These are phyloP conservation scores for Hyphodiscus sp. DNA, from an alignment of 2,329 filamentous ascomycete species.

Conservation along the genomic window DNA sequence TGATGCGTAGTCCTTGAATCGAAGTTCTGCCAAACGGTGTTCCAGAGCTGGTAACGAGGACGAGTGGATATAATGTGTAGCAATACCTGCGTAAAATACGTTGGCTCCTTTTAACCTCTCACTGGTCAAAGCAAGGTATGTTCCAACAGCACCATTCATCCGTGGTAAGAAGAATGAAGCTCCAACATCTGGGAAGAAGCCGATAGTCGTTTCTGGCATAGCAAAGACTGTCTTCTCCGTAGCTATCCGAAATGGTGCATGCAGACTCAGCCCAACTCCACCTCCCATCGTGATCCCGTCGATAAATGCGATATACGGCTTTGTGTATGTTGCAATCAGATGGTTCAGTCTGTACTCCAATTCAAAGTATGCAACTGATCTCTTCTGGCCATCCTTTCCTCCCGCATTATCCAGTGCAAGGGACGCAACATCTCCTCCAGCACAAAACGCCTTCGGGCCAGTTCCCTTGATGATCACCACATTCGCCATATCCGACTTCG, in stretches of 20 bases:
- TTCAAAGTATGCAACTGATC: conserved; percentile 79
- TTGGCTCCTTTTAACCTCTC: conserved; percentile 76
- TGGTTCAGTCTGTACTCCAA: conserved; percentile 97
- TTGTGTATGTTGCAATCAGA: conserved; percentile 85
- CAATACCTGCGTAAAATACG: conserved; percentile 83
- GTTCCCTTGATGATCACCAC: conserved; percentile 87
- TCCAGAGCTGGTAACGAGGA: conserved; percentile 77
- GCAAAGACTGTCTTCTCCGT: conserved; percentile 94
- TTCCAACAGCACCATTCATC: conserved; percentile 80
- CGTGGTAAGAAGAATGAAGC: conserved; percentile 92
- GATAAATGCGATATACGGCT: conserved; percentile 93
- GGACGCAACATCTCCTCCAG: conserved; percentile 81
- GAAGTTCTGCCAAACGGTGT: conserved; percentile 77
- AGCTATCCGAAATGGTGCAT: conserved; percentile 93
- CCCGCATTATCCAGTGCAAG: conserved; percentile 69
- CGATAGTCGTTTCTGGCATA: conserved; percentile 98
- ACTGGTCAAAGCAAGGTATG: conserved; percentile 89
- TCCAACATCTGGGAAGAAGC: conserved; percentile 97
- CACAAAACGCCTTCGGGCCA: conserved; percentile 80
- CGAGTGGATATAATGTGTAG: conserved; percentile 94
- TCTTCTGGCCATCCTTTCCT: conserved; percentile 62
- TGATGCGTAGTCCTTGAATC: conserved; percentile 71
- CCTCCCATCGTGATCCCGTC: conserved; percentile 98
- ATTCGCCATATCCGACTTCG: conserved; percentile 90
- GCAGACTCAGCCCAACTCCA: conserved; percentile 87